phyloP scores from a whole-genome alignment of 352 stramenopile genomes.

The Elongisporangium senticosum region DNA sequence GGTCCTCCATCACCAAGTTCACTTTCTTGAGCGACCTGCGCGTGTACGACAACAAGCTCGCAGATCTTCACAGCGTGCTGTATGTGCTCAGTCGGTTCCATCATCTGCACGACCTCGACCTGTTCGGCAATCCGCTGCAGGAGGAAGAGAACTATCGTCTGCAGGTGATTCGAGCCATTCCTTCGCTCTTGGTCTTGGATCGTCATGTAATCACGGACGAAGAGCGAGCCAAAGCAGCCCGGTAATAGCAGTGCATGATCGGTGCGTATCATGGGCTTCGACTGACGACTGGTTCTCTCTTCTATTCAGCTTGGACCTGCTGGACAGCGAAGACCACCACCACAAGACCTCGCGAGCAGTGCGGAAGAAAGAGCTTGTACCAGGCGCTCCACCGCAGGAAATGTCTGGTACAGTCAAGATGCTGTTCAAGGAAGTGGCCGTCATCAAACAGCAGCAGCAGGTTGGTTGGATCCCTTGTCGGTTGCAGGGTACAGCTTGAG shows the following conservation, averaged over 20 bases:
- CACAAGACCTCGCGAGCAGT: conserved; percentile 1
- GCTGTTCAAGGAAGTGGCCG: conserved; percentile 58
- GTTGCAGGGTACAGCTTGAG: background rate
- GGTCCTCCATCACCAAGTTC: conserved; percentile 50
- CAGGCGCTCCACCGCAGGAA: conserved; percentile 29
- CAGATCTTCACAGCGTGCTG: conserved; percentile 56
- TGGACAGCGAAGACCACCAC: conserved; percentile 7
- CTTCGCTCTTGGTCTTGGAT: conserved; percentile 74
- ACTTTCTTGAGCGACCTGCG: conserved; percentile 79
- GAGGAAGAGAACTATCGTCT: conserved; percentile 85
- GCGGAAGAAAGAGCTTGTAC: conserved; percentile 20
- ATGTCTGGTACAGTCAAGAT: conserved; percentile 68
- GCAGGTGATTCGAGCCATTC: conserved; percentile 68
- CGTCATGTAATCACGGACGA: conserved; percentile 73
- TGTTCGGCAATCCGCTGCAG: conserved; percentile 76
- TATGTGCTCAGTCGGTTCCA: conserved; percentile 43
- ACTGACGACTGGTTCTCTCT: background rate
- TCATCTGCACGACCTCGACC: conserved; percentile 68
- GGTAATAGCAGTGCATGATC: conserved; percentile 6
- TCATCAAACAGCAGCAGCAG: conserved; percentile 39
- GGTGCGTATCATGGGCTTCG: background rate
- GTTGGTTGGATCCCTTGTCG: conserved; percentile 7
- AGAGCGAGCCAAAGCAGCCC: conserved; percentile 39
- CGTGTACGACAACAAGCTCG: conserved; percentile 77
- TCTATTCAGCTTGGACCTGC: conserved; percentile 12